phyloP scores from a whole-genome alignment of 2,329 filamentous ascomycete genomes.

The Exophiala dermatitidis region DNA sequence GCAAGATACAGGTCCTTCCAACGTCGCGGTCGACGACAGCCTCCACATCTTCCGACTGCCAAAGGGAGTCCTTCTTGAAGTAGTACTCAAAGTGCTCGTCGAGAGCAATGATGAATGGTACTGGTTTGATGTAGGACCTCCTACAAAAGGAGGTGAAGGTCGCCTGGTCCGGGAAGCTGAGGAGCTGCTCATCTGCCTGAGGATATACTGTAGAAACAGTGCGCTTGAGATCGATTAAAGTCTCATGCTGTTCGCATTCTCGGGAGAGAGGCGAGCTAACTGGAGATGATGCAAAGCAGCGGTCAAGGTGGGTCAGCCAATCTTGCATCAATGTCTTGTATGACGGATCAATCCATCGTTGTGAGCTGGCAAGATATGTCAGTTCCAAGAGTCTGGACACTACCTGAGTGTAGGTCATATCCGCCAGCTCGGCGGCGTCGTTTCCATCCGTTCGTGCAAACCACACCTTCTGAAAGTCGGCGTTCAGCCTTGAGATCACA shows the following conservation, averaged over 20 bases:
- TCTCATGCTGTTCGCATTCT: constrained; percentile 77
- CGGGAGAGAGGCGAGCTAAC: constrained; percentile 74
- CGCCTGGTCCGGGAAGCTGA: constrained; percentile 92
- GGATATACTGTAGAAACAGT: constrained; percentile 76
- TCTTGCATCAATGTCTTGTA: constrained; percentile 76
- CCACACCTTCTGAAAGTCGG: constrained; percentile 96
- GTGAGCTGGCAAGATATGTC: constrained; percentile 85
- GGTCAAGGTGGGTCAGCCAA: constrained; percentile 97
- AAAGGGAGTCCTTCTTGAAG: constrained; percentile 99
- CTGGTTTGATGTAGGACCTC: constrained; percentile 86
- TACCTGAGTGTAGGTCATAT: constrained; percentile 92
- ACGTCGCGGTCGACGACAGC: constrained; percentile 95
- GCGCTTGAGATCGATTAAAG: constrained; percentile 73
- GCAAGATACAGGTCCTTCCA: constrained; percentile 88
- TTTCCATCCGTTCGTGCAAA: constrained; percentile 79
- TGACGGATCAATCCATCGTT: constrained; percentile 85
- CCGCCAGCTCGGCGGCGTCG: constrained; percentile 77
- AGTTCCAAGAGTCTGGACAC: constrained; percentile 80
- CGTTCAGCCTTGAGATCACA: constrained; percentile 92
- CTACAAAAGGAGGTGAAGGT: constrained; percentile 91
- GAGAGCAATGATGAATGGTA: constrained; percentile 86
- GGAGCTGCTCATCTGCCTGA: constrained; percentile 79
- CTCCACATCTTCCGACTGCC: constrained; percentile 96
- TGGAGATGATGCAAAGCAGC: constrained; percentile 69
- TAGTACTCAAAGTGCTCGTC: constrained; percentile 98